Evolutionary conservation across 257 asterid genomes (phyloP).

Genomic region (Vinca minor): DNA sequence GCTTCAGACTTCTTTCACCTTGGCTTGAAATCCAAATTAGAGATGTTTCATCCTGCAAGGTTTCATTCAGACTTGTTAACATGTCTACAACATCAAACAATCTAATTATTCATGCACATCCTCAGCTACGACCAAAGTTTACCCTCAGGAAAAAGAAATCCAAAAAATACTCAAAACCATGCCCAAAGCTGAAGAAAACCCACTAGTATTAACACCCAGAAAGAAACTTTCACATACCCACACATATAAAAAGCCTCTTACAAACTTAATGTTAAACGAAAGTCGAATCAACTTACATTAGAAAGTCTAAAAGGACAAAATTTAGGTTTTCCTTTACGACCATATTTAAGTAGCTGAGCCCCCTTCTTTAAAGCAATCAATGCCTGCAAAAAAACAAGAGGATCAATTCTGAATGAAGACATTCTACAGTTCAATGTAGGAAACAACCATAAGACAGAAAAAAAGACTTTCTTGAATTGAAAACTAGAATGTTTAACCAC

Average conservation of each 20-base stretch:
- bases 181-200: neutral
- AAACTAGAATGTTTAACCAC: neutral
- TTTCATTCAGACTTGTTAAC: conserved; percentile 15
- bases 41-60: conserved; percentile 63
- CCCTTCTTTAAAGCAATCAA: conserved; percentile 80
- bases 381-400: conserved; percentile 44
- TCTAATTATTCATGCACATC: neutral
- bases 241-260: neutral
- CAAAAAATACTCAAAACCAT: neutral
- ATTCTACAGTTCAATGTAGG: neutral
- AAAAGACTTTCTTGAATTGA: neutral
- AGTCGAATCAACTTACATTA: conserved; percentile 40
- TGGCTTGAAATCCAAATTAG: conserved; percentile 75
- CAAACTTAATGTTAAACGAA: neutral
- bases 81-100: conserved; percentile 3
- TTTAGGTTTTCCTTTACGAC: conserved; percentile 92
- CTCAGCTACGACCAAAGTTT: neutral
- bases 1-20: conserved; percentile 75
- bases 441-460: neutral
- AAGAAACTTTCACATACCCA: neutral
- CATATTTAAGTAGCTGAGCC: conserved; percentile 79
- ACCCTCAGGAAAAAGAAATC: neutral
- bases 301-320: conserved; percentile 82
- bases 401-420: neutral
- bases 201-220: neutral